A percentile compares a stretch with the other conserved stretches of the same genome.
phyloP scores from a whole-genome alignment of 495 filamentous ascomycete species.

The Podospora bellae-mahoneyi region DNA sequence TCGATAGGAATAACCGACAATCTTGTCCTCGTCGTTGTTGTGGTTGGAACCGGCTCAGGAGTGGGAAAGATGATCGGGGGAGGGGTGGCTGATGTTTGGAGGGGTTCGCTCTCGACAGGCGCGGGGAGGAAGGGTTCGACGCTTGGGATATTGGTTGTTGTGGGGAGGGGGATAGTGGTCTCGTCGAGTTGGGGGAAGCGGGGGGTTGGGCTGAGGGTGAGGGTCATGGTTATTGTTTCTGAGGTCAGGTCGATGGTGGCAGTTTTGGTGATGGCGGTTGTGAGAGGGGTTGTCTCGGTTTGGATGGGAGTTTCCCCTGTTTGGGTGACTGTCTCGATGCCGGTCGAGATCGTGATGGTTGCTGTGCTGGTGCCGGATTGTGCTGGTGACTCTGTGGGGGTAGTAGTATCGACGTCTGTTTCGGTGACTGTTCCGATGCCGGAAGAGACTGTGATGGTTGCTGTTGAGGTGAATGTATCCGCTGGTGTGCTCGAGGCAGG shows the following conservation, averaged over 20 bases:
- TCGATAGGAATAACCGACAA: not conserved
- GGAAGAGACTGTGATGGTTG: not conserved
- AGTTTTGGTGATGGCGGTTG: not conserved
- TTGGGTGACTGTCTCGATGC: slow-evolving; percentile 16
- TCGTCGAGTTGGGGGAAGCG: slow-evolving; percentile 11
- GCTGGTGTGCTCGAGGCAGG: not conserved
- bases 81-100: not conserved
- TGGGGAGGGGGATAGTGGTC: not conserved
- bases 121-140: not conserved
- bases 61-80: not conserved
- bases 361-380: slow-evolving; percentile 14
- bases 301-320: slow-evolving; percentile 14
- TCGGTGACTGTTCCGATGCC: not conserved
- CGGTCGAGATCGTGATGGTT: slow-evolving; percentile 13
- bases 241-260: slow-evolving; percentile 1
- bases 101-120: not conserved
- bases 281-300: not conserved
- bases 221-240: not conserved
- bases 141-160: not conserved
- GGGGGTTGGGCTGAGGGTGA: not conserved
- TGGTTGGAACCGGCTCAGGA: not conserved
- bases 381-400: not conserved
- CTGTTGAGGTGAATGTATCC: not conserved
- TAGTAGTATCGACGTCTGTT: not conserved
- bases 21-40: not conserved